Percentiles rank a stretch among this genome's conserved stretches.
phyloP scores from a whole-genome alignment of 441 rosid genomes.

The Viola pubescens region DNA sequence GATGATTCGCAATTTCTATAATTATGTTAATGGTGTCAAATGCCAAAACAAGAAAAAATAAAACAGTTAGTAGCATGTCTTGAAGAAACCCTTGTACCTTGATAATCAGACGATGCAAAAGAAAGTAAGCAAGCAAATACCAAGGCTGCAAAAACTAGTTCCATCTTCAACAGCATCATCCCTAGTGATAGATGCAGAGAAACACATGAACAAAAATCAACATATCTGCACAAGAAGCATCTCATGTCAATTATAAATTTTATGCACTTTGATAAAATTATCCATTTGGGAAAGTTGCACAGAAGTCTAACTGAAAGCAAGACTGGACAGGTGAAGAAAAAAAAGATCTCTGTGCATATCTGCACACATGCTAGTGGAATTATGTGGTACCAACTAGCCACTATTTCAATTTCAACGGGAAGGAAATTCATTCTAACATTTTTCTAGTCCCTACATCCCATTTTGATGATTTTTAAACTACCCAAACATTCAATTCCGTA shows the following conservation, averaged over 20 bases:
- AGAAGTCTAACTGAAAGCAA: background rate
- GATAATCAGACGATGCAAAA: constrained; percentile 47
- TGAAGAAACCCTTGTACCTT: constrained; percentile 42
- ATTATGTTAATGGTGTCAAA: background rate
- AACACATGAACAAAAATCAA: constrained; percentile 10
- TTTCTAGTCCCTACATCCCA: no score
- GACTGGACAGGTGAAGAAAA: no score
- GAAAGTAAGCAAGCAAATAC: constrained; percentile 42
- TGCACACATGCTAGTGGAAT: no score
- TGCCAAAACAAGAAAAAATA: background rate
- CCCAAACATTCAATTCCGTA: no score
- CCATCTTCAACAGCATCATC: constrained; percentile 41
- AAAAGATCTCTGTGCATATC: no score
- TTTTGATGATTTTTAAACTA: no score
- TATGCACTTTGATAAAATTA: no score
- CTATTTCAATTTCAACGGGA: no score
- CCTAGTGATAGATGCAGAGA: constrained; percentile 13
- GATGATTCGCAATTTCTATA: background rate
- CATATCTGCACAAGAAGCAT: constrained; percentile 20
- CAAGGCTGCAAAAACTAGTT: constrained; percentile 30
- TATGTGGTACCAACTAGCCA: no score
- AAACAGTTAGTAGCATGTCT: background rate
- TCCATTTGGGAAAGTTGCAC: background rate
- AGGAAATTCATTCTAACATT: no score
- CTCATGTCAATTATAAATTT: background rate